These are phyloP conservation scores for Caloboletus firmus DNA, from an alignment of 1,284 basidiomycete species.

Conservation along the genomic window DNA sequence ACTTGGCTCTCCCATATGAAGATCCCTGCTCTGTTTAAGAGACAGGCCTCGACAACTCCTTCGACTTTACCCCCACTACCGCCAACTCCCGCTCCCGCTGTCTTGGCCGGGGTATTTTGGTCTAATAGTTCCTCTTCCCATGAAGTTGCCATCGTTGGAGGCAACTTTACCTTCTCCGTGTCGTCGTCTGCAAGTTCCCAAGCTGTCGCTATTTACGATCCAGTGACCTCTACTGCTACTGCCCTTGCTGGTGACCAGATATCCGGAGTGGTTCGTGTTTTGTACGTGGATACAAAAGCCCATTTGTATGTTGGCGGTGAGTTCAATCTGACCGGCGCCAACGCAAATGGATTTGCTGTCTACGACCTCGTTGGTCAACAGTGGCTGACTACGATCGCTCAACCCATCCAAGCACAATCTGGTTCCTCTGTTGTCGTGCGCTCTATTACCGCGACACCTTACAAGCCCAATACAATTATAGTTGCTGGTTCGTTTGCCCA, in stretches of 20 bases:
- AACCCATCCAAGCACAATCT: constrained; percentile 54
- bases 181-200: constrained; percentile 45
- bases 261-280: constrained; percentile 70
- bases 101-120: constrained; percentile 90
- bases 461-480: constrained; percentile 66
- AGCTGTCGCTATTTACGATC: constrained; percentile 77
- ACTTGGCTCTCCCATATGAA: constrained; percentile 54
- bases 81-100: constrained; percentile 69
- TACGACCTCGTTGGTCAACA: constrained; percentile 67
- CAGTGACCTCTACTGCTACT: constrained; percentile 47
- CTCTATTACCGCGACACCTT: constrained; percentile 65
- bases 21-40: constrained; percentile 50
- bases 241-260: constrained; percentile 61
- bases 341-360: constrained; percentile 66
- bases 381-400: constrained; percentile 61
- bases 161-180: constrained; percentile 77
- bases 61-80: constrained; percentile 55
- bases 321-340: constrained; percentile 58
- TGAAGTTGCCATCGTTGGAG: constrained; percentile 80
- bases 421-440: constrained; percentile 69
- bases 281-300: constrained; percentile 65
- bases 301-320: constrained; percentile 80
- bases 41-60: constrained; percentile 48
- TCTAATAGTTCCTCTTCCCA: constrained; percentile 69
- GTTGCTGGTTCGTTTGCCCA: constrained; percentile 85